A percentile compares a stretch with the other conserved stretches of the same genome.
These are phyloP conservation scores for Alternaria burnsii DNA, from an alignment of 2,329 filamentous ascomycete genomes.

Conservation along the genomic window DNA sequence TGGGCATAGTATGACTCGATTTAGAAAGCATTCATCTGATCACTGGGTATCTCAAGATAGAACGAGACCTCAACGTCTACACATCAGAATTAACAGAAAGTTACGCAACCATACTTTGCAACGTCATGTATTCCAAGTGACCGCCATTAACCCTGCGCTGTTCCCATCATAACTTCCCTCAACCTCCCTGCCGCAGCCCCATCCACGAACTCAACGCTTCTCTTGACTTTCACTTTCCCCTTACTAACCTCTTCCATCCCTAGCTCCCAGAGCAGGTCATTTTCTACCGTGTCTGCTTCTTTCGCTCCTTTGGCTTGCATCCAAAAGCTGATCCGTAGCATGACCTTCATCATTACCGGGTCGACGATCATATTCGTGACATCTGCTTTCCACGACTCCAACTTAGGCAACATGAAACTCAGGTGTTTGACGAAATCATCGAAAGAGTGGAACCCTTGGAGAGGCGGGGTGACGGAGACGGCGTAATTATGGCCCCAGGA, in stretches of 20 bases:
- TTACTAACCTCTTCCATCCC: slow-evolving; percentile 28
- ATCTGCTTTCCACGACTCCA: slow-evolving; percentile 33
- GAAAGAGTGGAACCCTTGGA: slow-evolving; percentile 27
- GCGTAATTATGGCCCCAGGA: slow-evolving; percentile 44
- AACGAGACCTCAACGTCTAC: slow-evolving; percentile 17
- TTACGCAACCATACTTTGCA: background rate
- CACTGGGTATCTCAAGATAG: background rate
- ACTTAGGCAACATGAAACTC: slow-evolving; percentile 26
- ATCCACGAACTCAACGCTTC: slow-evolving; percentile 46
- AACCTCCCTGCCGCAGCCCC: slow-evolving; percentile 29
- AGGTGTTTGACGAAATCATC: slow-evolving; percentile 36
- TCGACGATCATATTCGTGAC: slow-evolving; percentile 40
- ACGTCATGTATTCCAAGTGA: background rate
- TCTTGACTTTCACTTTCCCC: slow-evolving; percentile 27
- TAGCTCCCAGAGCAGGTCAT: slow-evolving; percentile 47
- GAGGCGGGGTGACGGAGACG: slow-evolving; percentile 27
- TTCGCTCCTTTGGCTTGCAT: slow-evolving; percentile 31
- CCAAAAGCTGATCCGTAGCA: slow-evolving; percentile 33
- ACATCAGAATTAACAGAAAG: background rate
- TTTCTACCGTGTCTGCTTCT: slow-evolving; percentile 29
- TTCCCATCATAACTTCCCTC: slow-evolving; percentile 25
- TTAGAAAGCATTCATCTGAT: slow-evolving; percentile 5
- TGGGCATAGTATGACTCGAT: background rate
- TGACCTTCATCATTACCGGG: slow-evolving; percentile 27
- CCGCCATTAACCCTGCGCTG: background rate